phyloP scores from a whole-genome alignment of 345 rosid species.

The Barbarea vulgaris region DNA sequence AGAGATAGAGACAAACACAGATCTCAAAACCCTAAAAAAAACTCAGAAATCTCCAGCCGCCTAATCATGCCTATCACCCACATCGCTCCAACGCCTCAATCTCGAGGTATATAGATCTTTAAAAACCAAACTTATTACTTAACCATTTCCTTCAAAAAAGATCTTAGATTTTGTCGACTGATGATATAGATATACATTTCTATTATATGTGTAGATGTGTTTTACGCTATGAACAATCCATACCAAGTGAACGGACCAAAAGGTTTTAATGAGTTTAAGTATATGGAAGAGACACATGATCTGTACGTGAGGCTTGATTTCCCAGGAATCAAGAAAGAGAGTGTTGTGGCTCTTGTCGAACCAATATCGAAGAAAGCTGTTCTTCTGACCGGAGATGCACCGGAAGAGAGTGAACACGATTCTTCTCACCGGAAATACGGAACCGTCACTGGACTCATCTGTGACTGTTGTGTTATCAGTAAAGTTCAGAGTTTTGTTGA shows the following conservation, averaged over 20 bases:
- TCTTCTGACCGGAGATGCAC: not conserved
- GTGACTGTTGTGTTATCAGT: conserved; percentile 16
- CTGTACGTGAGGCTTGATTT: conserved; percentile 16
- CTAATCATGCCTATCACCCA: too few relatives aligned
- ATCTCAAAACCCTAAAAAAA: too few relatives aligned
- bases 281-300: conserved; percentile 1
- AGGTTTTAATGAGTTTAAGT: conserved; percentile 22
- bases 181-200: not conserved
- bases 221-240: conserved; percentile 19
- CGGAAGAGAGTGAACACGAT: conserved; percentile 3
- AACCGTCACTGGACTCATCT: conserved; percentile 9
- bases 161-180: not conserved
- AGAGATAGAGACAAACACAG: too few relatives aligned
- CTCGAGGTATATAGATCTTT: too few relatives aligned
- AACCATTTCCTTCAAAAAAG: not conserved
- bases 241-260: conserved; percentile 18
- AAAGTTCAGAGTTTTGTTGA: not conserved
- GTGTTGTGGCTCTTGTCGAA: not conserved
- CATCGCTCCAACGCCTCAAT: too few relatives aligned
- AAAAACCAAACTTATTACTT: too few relatives aligned
- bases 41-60: too few relatives aligned
- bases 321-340: not conserved
- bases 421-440: not conserved
- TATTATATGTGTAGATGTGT: not conserved
- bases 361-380: not conserved